phyloP scores from a whole-genome alignment of 2,329 filamentous ascomycete species.

The Aspergillus luchuensis region DNA sequence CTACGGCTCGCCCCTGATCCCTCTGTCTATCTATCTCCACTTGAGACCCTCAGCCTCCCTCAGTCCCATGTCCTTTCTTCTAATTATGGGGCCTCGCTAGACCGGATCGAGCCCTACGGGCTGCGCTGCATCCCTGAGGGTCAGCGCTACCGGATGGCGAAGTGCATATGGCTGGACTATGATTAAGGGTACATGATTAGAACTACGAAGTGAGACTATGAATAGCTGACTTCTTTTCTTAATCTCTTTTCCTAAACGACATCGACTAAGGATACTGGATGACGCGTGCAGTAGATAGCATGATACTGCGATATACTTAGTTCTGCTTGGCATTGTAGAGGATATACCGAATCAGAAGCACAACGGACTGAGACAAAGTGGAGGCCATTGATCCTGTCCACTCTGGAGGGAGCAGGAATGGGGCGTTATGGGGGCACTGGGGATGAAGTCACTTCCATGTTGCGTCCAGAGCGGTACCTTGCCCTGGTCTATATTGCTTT shows the following conservation, averaged over 20 bases:
- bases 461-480: background rate
- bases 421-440: background rate
- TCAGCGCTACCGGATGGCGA: too few species aligned
- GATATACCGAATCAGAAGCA: background rate
- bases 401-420: background rate
- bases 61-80: background rate
- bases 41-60: background rate
- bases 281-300: background rate
- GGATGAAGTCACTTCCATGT: constrained; percentile 1
- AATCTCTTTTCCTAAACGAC: too few species aligned
- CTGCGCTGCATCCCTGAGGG: background rate
- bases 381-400: background rate
- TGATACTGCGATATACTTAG: background rate
- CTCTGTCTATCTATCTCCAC: background rate
- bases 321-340: background rate
- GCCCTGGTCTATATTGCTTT: too few species aligned
- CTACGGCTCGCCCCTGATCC: background rate
- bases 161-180: too few species aligned
- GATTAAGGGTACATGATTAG: too few species aligned
- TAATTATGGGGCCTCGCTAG: background rate
- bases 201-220: too few species aligned
- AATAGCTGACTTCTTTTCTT: too few species aligned
- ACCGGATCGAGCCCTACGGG: background rate
- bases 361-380: background rate
- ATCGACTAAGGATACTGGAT: too few species aligned